Evolutionary conservation across 1,284 basidiomycete genomes (phyloP).

Genomic region (Ceratobasidium theobromae): DNA sequence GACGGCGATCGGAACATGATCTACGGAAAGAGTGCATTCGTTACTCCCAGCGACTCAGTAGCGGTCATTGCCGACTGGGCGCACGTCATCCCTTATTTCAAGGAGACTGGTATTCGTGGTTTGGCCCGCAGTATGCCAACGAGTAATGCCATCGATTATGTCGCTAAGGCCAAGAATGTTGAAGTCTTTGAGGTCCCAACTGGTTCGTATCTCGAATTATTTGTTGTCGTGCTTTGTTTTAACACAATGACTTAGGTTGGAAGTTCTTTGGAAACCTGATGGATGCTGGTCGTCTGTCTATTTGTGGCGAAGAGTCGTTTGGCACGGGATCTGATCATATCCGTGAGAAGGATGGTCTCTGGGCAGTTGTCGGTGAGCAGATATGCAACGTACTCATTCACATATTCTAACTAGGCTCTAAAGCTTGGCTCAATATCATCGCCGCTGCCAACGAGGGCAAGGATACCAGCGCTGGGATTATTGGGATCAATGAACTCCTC

Average conservation of each 20-base stretch:
- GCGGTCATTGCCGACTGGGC: conserved; percentile 99
- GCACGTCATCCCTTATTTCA: conserved; percentile 95
- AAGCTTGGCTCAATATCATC: conserved; percentile 97
- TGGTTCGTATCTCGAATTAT: conserved; percentile 52
- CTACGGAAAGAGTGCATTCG: conserved; percentile 96
- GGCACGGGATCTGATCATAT: conserved; percentile 99
- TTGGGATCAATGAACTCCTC: conserved; percentile 91
- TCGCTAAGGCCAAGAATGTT: conserved; percentile 91
- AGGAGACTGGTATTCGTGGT: conserved; percentile 88
- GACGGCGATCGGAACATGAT: conserved; percentile 99
- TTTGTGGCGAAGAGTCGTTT: conserved; percentile 98
- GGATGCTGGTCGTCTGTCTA: conserved; percentile 96
- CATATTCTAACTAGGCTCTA: conserved; percentile 12
- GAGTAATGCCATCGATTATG: conserved; percentile 93
- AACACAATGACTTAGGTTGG: conserved; percentile 71
- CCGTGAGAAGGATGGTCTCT: conserved; percentile 98
- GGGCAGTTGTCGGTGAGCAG: conserved; percentile 84
- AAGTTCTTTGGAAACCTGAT: conserved; percentile 99
- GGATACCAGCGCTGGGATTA: conserved; percentile 73
- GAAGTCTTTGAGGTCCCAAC: conserved; percentile 97
- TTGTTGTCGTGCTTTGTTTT: not conserved
- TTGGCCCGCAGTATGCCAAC: conserved; percentile 97
- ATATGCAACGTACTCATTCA: conserved; percentile 26
- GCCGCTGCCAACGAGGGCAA: conserved; percentile 90
- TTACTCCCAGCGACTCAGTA: conserved; percentile 95